Evolutionary conservation across 2,329 filamentous ascomycete species (phyloP), one percentile per base, ranked within the genome.

Genomic region (Colletotrichum coccodes): DNA sequence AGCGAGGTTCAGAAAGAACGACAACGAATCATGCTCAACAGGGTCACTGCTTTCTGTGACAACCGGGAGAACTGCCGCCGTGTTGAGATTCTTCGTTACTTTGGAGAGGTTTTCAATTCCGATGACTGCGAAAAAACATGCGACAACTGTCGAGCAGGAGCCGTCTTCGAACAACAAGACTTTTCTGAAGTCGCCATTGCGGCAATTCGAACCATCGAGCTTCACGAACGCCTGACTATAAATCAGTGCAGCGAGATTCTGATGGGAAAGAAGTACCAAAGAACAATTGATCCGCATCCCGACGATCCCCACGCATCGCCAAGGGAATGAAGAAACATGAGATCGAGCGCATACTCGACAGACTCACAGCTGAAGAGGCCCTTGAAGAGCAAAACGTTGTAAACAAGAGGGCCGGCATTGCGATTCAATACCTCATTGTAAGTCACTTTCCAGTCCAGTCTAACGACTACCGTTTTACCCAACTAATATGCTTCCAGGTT

Each of bases 1-100:
- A 92, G 85, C 76, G 79, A 82, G 21, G 89, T 94, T 74, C 94
- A 98, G 76, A 97, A 96, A 77, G 89, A 94, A 70, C 88, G 94
- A 21, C 94, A 98, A 76, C 87, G 89, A 72, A 87, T 91, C 42
- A 97, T 98, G 94, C 85, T 99, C 53, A 90, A 92, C 68, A 90
- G 91, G 42, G 94, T 99, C 68, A 86, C 94, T 1, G 90, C 93
- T 67, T 99, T 93, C 76, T 98, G 95, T 78, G 94, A 98, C 76
- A 98, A 98, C 79, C 88, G 89, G 74, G 91, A 88, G 62, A 94
- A 97, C 73, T 99, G 96, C 77, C 91, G 96, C 71, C 88, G 96
- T 69, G 91, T 92, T 1, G 93, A 97, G 78, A 91, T 99, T 18
- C 88, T 99, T 38, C 89, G 89, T n/a, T 99, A 99, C 79, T 99